Evolutionary conservation across 805 yeast genomes (phyloP), one percentile per base, ranked within the genome.

Genomic region (Yamadazyma olivae): DNA sequence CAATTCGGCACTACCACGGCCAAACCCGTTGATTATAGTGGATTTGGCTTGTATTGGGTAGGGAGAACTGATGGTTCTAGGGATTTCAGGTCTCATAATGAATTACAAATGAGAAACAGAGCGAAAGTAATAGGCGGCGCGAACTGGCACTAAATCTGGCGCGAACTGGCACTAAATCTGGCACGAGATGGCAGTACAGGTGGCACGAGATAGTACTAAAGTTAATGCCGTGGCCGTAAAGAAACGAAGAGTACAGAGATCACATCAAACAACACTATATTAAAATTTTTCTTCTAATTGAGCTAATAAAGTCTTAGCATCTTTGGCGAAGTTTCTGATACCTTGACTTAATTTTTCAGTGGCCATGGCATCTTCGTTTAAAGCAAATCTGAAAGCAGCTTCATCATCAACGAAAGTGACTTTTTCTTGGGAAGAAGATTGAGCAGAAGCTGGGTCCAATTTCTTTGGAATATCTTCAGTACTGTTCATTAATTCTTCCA

Each of bases 351-450:
- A 79, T 76, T 93, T 93, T 74, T 88, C 97, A 49, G 96, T 88
- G 54, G 97, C 95, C 98, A 93, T 91, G 48, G 93, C 93, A 64
- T 93, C 98, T 66, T 93, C 95, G 72, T 93, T 91, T 53, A 93
- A 72, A 42, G 71, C 75, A 74, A 77, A 87, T 78, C 96, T 86
- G 89, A 93, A 93, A 46, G 74, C 66, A 34, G 95, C 68, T 72
- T 91, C 98, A 65, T 89, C 81, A 59, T 88, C 80, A 46, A 93
- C 71, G 72, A 64, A 93, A 18, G 89, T 63, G 43, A 83, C 90
- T 77, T 89, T 87, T 39, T 74, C 66, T 42, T 77, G 74, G 38
- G 69, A 67, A 41, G 78, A 51, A 32, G 68, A 36, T 38, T 64
- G 52, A 45, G 95, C 93, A 41, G 68, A 54, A 27, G 74, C 67